Conservation (phyloP, 768 basidiomycete species). For the Lactarius akahatsu region DNA sequence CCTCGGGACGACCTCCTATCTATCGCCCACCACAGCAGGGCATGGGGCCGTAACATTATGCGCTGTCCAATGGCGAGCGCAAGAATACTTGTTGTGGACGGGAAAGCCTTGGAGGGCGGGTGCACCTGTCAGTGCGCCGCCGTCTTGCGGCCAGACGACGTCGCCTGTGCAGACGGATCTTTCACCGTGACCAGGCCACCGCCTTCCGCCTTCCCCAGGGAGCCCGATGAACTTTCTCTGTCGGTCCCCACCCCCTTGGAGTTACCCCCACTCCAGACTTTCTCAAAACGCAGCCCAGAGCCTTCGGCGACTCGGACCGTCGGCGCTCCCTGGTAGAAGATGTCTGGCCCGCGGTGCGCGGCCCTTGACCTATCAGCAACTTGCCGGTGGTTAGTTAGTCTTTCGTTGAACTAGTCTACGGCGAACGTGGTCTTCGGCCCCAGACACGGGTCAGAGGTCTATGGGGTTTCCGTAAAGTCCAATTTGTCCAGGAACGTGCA, state of each 20-base stretch:
- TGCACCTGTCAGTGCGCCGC: background rate
- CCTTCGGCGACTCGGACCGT: background rate
- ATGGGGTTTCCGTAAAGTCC: background rate
- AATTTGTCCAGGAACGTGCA: background rate
- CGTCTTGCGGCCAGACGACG: background rate
- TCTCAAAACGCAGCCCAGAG: background rate
- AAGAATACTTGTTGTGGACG: background rate
- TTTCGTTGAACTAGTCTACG: background rate
- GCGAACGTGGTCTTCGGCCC: background rate
- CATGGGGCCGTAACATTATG: background rate
- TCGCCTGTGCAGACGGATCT: background rate
- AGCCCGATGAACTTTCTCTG: background rate
- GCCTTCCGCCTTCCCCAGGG: background rate
- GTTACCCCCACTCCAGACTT: background rate
- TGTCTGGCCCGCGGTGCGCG: background rate
- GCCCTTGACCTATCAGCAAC: background rate
- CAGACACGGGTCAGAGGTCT: background rate
- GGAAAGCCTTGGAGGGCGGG: background rate
- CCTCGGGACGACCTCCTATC: background rate
- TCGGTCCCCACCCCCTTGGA: background rate
- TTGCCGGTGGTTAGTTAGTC: background rate
- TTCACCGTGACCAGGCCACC: background rate
- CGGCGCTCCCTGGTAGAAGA: background rate
- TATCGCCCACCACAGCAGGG: background rate
- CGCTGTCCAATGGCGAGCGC: background rate